Evolutionary conservation across 192 early-diverging fungal genomes (phyloP).

Genomic region (Coemansia sp.): DNA sequence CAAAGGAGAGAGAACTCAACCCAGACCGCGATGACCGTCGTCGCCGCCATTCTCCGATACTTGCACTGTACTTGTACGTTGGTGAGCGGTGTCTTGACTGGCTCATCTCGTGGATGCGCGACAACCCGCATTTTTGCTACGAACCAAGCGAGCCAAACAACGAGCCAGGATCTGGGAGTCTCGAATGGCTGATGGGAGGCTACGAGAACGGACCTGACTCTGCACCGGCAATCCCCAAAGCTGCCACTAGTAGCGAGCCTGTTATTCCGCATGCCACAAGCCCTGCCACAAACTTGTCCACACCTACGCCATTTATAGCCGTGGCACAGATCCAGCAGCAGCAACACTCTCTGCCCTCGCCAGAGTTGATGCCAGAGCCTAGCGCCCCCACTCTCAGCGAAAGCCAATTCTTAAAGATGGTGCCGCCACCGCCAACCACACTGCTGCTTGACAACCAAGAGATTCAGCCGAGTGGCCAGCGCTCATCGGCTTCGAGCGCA

Average conservation of each 20-base stretch:
- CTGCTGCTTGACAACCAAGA: not conserved
- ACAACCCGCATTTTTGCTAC: constrained; percentile 31
- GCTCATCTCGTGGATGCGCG: constrained; percentile 20
- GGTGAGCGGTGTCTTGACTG: constrained; percentile 32
- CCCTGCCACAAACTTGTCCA: not conserved
- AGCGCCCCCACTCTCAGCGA: constrained; percentile 24
- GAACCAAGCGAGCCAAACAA: constrained; percentile 8
- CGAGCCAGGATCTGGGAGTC: constrained; percentile 3
- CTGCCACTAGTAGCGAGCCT: not conserved
- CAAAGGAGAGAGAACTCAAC: constrained; percentile 5
- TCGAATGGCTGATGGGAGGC: constrained; percentile 16
- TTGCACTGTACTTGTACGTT: constrained; percentile 23
- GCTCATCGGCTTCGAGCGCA: not conserved
- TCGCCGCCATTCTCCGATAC: constrained; percentile 14
- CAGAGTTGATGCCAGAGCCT: constrained; percentile 18
- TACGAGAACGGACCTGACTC: constrained; percentile 5
- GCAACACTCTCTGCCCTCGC: not conserved
- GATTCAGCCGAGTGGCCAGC: not conserved
- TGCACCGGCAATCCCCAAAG: not conserved
- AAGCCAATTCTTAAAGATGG: constrained; percentile 20
- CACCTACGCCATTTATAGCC: constrained; percentile 25
- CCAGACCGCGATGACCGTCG: not conserved
- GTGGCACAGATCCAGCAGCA: not conserved
- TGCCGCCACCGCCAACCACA: not conserved
- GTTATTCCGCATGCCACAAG: not conserved